Conservation (phyloP, 2,329 filamentous ascomycete genomes). For the Proliferodiscus dingleyae region DNA sequence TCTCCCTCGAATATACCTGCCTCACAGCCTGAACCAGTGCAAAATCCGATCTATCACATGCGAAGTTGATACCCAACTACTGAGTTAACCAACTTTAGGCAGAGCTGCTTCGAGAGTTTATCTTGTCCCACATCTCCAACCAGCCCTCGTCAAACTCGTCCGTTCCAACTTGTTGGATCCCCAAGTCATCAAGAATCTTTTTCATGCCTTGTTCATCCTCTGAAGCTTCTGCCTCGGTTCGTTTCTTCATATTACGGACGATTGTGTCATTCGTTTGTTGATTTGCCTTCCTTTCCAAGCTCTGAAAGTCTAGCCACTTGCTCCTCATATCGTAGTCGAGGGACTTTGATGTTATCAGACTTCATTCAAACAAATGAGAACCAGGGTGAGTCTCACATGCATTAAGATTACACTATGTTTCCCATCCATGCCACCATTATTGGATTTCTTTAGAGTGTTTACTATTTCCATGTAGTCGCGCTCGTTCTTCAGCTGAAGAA, state of each 20-base stretch:
- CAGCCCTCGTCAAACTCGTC: background rate
- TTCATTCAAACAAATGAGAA: background rate
- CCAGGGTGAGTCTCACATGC: constrained; percentile 1
- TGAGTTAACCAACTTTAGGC: too few relatives aligned
- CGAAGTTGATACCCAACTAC: too few relatives aligned
- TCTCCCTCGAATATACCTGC: too few relatives aligned
- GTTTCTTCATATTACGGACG: background rate
- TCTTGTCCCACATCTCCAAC: background rate
- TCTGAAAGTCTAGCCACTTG: background rate
- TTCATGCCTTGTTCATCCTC: background rate
- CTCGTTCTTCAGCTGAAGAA: background rate
- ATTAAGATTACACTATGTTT: constrained; percentile 2
- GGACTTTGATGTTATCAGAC: background rate
- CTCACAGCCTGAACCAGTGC: too few relatives aligned
- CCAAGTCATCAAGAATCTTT: background rate
- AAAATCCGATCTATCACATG: too few relatives aligned
- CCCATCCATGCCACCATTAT: background rate
- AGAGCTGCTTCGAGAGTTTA: too few relatives aligned
- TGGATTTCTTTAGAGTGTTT: background rate
- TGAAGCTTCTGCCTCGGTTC: background rate
- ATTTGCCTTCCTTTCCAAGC: background rate
- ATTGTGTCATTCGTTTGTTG: background rate
- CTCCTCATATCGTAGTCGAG: background rate
- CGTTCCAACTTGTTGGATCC: background rate
- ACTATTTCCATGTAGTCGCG: constrained; percentile 1